Percentiles rank a stretch among this genome's conserved stretches.
These are phyloP conservation scores for Metarhizium anisopliae DNA, from an alignment of 2,329 filamentous ascomycete genomes.

Conservation along the genomic window DNA sequence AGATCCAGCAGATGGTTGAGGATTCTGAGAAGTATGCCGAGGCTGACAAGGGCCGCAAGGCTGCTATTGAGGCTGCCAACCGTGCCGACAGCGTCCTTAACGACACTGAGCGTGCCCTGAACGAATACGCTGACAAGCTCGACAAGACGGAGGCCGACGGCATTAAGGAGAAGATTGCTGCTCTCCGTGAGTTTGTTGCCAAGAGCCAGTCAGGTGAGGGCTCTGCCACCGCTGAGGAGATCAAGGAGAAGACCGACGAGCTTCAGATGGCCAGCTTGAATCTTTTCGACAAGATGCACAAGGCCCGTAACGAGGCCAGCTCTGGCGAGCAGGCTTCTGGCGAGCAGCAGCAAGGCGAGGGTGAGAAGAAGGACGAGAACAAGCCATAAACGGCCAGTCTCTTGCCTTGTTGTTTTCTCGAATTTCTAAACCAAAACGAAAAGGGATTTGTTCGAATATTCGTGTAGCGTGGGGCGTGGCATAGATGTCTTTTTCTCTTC, in stretches of 20 bases:
- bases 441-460: conserved; percentile 20
- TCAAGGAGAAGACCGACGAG: conserved; percentile 98
- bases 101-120: conserved; percentile 96
- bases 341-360: conserved; percentile 48
- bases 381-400: conserved; percentile 45
- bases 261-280: conserved; percentile 92
- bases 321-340: conserved; percentile 39
- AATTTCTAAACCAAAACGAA: conserved; percentile 3
- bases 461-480: conserved; percentile 22
- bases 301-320: conserved; percentile 66
- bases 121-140: conserved; percentile 90
- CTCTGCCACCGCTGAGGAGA: conserved; percentile 74
- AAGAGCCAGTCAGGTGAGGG: conserved; percentile 93
- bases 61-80: conserved; percentile 92
- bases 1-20: conserved; percentile 96
- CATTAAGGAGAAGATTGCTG: conserved; percentile 87
- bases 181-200: conserved; percentile 80
- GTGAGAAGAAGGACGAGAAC: conserved; percentile 69
- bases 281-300: conserved; percentile 99
- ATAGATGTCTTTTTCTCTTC: conserved; percentile 24
- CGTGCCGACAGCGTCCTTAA: conserved; percentile 91
- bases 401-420: conserved; percentile 5
- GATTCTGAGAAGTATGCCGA: conserved; percentile 97
- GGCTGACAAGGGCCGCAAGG: conserved; percentile 93
- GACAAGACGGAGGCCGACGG: conserved; percentile 92